Evolutionary conservation across 2,329 filamentous ascomycete species (phyloP).

Genomic region (Tolypocladium tropicale): DNA sequence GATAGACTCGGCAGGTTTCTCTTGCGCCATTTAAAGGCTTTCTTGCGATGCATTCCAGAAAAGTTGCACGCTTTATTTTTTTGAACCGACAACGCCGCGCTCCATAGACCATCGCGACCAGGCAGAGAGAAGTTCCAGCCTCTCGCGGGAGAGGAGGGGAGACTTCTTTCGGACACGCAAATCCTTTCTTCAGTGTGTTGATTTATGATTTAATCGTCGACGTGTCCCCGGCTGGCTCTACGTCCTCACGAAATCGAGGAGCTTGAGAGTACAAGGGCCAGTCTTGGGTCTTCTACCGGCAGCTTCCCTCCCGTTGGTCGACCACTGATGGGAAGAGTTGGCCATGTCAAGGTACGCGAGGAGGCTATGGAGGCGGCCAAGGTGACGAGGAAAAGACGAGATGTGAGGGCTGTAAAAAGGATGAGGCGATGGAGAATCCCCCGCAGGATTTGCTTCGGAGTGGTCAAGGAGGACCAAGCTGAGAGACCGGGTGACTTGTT

Average conservation of each 20-base stretch:
- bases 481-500: slow-evolving; percentile 6
- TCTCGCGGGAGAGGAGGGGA: slow-evolving; percentile 20
- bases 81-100: slow-evolving; percentile 39
- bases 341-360: neutral
- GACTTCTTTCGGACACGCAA: slow-evolving; percentile 1
- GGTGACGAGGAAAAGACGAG: neutral
- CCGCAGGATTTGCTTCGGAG: slow-evolving; percentile 2
- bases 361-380: neutral
- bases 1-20: slow-evolving; percentile 39
- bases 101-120: slow-evolving; percentile 31
- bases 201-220: slow-evolving; percentile 2
- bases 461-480: slow-evolving; percentile 7
- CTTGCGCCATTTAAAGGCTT: slow-evolving; percentile 39
- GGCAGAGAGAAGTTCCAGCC: slow-evolving; percentile 16
- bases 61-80: slow-evolving; percentile 34
- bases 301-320: neutral
- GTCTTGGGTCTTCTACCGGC: neutral
- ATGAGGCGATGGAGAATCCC: neutral
- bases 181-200: slow-evolving; percentile 8
- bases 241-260: neutral
- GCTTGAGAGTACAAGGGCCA: neutral
- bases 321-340: neutral
- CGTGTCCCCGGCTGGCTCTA: slow-evolving; percentile 1
- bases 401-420: too few species aligned
- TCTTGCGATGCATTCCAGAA: slow-evolving; percentile 35